Evolutionary conservation across 1,284 basidiomycete genomes (phyloP), one percentile per base, ranked within the genome.

Genomic region (Anthracocystis walkeri): DNA sequence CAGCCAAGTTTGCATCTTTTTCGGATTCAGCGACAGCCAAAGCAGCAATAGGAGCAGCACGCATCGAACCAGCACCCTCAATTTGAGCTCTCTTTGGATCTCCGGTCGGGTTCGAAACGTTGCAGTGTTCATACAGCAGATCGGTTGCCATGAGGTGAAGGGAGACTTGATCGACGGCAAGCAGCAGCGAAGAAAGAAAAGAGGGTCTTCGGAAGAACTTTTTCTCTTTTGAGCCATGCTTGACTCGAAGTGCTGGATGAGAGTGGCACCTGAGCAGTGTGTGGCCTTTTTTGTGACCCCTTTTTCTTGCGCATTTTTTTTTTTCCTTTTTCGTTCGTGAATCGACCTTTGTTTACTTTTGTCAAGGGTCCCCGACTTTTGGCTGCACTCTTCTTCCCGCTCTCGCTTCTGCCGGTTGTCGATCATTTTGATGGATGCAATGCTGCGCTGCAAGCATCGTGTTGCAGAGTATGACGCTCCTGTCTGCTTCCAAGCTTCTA

Each of bases 351-450:
- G 48, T 20, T 49, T 49, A 45, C 54, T 50, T 50, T 16, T 48
- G n/a, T n/a, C n/a, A n/a, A 45, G 42, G 42, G 42, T 23, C 21
- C n/a, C n/a, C n/a, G n/a, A n/a, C n/a, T 29, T 29, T 29, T 8
- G 8, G 29, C 29, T 29, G n/a, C n/a, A n/a, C n/a, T n/a, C n/a
- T n/a, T n/a, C n/a, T 29, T 29, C 29, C 29, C 29, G 29, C 29
- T 8, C 45, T 55, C 52, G 59, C 59, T 62, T 55, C 51, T 54
- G 59, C 44, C 33, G 27, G 25, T 54, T 23, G 59, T 29, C 51
- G 50, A 61, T 61, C 59, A 53, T 54, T 12, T 35, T 25, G 5
- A 11, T 16, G 14, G 35, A 38, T 14, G 35, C 35, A 38, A 38
- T 29, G 29, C 35, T 38, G 35, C 35, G 16, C 35, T 16, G 11